Evolutionary conservation across 495 filamentous ascomycete genomes (phyloP).

Genomic region (Pyrenula aspistea): DNA sequence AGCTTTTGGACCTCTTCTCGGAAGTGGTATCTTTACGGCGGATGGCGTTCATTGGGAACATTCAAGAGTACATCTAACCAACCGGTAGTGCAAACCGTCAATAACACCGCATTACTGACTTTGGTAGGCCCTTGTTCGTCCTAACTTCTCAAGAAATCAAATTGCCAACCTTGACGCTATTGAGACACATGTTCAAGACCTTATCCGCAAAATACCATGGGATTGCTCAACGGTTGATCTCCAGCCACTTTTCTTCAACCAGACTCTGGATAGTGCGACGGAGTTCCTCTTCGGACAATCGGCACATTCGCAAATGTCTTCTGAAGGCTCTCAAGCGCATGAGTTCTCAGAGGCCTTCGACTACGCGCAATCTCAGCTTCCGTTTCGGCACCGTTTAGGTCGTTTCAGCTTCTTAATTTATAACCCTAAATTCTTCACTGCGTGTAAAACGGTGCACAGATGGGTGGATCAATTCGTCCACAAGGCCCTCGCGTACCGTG

Average conservation of each 20-base stretch:
- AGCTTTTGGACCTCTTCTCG: constrained; percentile 38
- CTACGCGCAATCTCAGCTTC: constrained; percentile 24
- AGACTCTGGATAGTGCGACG: constrained; percentile 56
- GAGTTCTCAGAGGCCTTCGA: constrained; percentile 36
- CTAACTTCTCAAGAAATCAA: constrained; percentile 5
- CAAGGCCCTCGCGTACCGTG: constrained; percentile 25
- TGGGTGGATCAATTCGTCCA: constrained; percentile 37
- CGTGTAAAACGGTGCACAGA: constrained; percentile 25
- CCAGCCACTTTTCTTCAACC: constrained; percentile 42
- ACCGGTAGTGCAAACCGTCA: not conserved
- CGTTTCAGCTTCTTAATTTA: constrained; percentile 27
- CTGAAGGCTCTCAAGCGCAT: constrained; percentile 13
- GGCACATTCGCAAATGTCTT: constrained; percentile 23
- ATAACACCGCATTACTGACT: not conserved
- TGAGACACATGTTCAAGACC: constrained; percentile 41
- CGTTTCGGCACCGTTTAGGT: constrained; percentile 14
- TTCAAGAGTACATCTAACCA: constrained; percentile 22
- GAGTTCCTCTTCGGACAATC: constrained; percentile 57
- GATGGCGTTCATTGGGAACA: constrained; percentile 58
- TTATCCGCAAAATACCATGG: constrained; percentile 35
- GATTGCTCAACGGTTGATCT: constrained; percentile 46
- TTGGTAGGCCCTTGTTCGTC: not conserved
- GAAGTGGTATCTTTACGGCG: constrained; percentile 54
- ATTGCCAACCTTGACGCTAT: constrained; percentile 36
- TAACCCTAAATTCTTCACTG: constrained; percentile 23